These are phyloP conservation scores for Aspergillus tanneri DNA, from an alignment of 2,329 filamentous ascomycete species.

Conservation along the genomic window DNA sequence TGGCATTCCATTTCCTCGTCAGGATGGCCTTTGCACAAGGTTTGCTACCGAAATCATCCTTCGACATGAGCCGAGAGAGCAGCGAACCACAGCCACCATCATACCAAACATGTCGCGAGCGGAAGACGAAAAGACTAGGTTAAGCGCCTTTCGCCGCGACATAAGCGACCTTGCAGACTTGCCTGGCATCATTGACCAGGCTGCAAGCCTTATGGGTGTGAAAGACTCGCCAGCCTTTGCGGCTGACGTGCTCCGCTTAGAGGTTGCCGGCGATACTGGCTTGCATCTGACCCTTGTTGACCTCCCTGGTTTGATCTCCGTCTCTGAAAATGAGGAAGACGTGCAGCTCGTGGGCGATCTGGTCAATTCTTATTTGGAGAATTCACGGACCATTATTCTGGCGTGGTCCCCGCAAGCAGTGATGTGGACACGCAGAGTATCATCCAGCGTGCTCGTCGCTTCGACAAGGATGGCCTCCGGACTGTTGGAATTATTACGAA, in stretches of 20 bases:
- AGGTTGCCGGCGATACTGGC: slow-evolving; percentile 57
- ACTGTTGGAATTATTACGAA: slow-evolving; percentile 58
- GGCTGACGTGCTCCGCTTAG: slow-evolving; percentile 58
- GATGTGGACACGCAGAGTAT: slow-evolving; percentile 51
- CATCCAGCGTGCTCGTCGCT: slow-evolving; percentile 39
- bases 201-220: slow-evolving; percentile 12
- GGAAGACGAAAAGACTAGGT: not conserved
- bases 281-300: slow-evolving; percentile 49
- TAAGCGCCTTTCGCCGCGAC: slow-evolving; percentile 10
- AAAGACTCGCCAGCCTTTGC: slow-evolving; percentile 32
- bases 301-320: slow-evolving; percentile 51
- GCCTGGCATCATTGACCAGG: slow-evolving; percentile 15
- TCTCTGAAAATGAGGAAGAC: slow-evolving; percentile 44
- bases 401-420: slow-evolving; percentile 44
- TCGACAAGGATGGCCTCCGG: slow-evolving; percentile 38
- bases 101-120: slow-evolving; percentile 16
- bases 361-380: slow-evolving; percentile 42
- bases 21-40: slow-evolving; percentile 42
- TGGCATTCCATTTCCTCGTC: slow-evolving; percentile 33
- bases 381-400: slow-evolving; percentile 43
- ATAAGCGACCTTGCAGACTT: slow-evolving; percentile 14
- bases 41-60: slow-evolving; percentile 51
- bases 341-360: slow-evolving; percentile 40
- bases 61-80: slow-evolving; percentile 19
- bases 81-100: slow-evolving; percentile 36